A percentile compares a stretch with the other conserved stretches of the same genome.
Evolutionary conservation across 371 early-diverging fungal species (phyloP).

Genomic region (Sporodiniella umbellata): DNA sequence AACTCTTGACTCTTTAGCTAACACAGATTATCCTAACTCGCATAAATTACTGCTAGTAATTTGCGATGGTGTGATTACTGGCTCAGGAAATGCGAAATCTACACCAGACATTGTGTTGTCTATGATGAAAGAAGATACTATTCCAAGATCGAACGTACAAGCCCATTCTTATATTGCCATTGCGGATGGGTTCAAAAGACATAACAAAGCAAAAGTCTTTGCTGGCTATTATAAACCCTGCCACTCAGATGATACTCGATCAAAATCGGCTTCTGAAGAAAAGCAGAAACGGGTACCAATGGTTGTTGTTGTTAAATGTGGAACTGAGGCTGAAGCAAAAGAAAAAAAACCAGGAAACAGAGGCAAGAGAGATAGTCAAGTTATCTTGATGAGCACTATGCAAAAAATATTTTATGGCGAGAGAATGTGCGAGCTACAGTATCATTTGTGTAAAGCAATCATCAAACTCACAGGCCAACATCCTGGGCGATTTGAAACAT

Average conservation of each 20-base stretch:
- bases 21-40: constrained; percentile 86
- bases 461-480: constrained; percentile 83
- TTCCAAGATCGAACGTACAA: constrained; percentile 57
- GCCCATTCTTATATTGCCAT: constrained; percentile 88
- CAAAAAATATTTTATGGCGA: constrained; percentile 92
- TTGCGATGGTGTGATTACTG: constrained; percentile 85
- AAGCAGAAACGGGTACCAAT: constrained; percentile 71
- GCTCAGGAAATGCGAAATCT: constrained; percentile 71
- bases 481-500: constrained; percentile 82
- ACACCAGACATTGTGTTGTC: constrained; percentile 80
- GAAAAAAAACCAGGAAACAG: constrained; percentile 90
- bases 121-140: constrained; percentile 77
- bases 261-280: constrained; percentile 40
- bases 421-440: constrained; percentile 94
- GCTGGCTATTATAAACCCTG: constrained; percentile 81
- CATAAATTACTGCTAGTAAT: constrained; percentile 92
- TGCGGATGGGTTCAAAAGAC: constrained; percentile 88
- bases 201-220: constrained; percentile 95
- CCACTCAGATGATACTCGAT: constrained; percentile 20
- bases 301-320: constrained; percentile 92
- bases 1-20: constrained; percentile 94
- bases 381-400: constrained; percentile 96
- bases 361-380: constrained; percentile 98
- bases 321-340: constrained; percentile 66
- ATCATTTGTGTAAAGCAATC: constrained; percentile 82